Conservation (phyloP, 306 rosid genomes). For the Pueraria montana region DNA sequence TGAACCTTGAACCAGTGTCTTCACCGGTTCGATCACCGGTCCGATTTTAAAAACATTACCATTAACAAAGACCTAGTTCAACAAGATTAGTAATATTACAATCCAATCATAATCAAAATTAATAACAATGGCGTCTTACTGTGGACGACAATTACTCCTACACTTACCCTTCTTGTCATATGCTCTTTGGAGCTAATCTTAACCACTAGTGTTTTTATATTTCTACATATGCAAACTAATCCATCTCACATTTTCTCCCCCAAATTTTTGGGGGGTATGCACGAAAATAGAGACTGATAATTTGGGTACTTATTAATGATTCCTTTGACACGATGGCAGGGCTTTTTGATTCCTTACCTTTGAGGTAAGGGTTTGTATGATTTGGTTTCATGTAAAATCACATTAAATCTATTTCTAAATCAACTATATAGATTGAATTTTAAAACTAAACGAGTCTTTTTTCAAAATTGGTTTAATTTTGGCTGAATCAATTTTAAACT, state of each 20-base stretch:
- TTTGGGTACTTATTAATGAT: neutral
- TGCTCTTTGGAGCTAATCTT: neutral
- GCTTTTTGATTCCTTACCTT: neutral
- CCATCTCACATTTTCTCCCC: too few relatives aligned
- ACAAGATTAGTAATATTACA: constrained; percentile 17
- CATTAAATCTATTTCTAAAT: too few relatives aligned
- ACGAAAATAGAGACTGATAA: neutral
- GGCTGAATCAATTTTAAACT: too few relatives aligned
- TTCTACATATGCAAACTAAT: neutral
- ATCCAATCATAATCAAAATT: constrained; percentile 1
- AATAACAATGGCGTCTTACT: neutral
- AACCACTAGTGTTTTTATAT: neutral
- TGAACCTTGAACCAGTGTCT: too few relatives aligned
- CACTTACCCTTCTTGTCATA: neutral
- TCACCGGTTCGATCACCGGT: too few relatives aligned
- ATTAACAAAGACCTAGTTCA: constrained; percentile 26
- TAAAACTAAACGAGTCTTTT: too few relatives aligned
- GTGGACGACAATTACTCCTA: neutral
- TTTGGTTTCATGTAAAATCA: too few relatives aligned
- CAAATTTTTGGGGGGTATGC: too few relatives aligned
- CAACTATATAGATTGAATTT: too few relatives aligned
- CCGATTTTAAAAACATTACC: too few relatives aligned
- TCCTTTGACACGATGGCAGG: neutral
- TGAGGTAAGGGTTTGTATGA: neutral
- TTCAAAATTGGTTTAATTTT: too few relatives aligned